Base-by-base conservation (phyloP, 2,329 filamentous ascomycete genomes). In the Aspergillus proliferans region DNA sequence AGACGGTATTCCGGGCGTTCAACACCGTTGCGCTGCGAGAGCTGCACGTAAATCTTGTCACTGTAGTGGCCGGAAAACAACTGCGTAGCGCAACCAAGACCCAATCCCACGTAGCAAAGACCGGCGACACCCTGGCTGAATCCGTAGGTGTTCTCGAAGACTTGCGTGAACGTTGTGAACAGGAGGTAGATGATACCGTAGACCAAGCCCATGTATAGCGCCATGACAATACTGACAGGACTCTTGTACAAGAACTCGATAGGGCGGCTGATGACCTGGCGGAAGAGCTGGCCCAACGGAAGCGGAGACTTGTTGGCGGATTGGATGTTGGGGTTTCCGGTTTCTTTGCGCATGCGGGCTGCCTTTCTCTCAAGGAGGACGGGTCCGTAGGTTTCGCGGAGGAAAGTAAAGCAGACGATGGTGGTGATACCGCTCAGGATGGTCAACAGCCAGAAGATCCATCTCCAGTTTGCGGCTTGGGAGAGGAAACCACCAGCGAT, bases 1-100 rank as follows among this genome's bases (percentile, higher is more conserved):
- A 82, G 67, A n/a, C 80, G 76, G 52, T 74, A 77, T 54, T 84
- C 81, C 0, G 81, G 79, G 0, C 52, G 49, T 18, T 46, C 30
- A 6, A 24, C 15, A n/a, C 40, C 48, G 12, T 46, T 38, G 3
- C 34, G 28, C 14, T 30, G 7, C 7, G 44, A 38, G 9, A 46
- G 28, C 12, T 36, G 21, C 3, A 24, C 12, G 12, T 43, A 21
- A 14, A 47, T n/a, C 28, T 40, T 38, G 19, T 46, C 44, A 10
- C 44, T 45, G 9, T 15, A 39, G 9, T 40, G 26, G 6, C 44
- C 44, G 2, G 42, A 12, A 34, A 47, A 43, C 12, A 47, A 21
- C 5, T 38, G 26, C 1, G 30, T 43, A 7, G 40, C 21, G 22
- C 24, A 46, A 7, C 64, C 64, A 8, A 67, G 41, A 7, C 62